A percentile compares a stretch with the other conserved stretches of the same genome.
These are phyloP conservation scores for Psidium guajava DNA, from an alignment of 345 rosid species.

Conservation along the genomic window DNA sequence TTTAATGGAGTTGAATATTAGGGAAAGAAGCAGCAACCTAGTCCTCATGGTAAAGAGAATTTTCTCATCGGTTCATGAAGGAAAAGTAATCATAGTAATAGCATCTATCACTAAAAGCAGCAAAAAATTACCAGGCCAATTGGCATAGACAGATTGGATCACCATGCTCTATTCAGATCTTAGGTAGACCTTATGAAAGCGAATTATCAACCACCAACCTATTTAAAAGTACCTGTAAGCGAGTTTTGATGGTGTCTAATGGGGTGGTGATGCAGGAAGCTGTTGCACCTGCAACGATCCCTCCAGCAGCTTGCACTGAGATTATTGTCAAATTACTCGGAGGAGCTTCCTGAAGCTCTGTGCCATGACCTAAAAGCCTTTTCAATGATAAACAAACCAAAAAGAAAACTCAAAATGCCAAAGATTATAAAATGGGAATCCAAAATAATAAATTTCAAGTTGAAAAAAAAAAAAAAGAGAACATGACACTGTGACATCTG, in stretches of 20 bases:
- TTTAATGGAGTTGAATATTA: not conserved
- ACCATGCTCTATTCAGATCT: not conserved
- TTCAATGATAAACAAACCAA: not conserved
- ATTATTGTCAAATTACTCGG: constrained; percentile 47
- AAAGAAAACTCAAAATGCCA: not conserved
- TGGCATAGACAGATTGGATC: not conserved
- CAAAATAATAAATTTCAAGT: not conserved
- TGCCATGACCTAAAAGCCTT: constrained; percentile 60
- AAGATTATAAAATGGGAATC: not conserved
- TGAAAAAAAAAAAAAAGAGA: not conserved
- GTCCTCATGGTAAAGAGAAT: not conserved
- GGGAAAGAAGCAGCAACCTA: not conserved
- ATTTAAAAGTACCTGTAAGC: constrained; percentile 59
- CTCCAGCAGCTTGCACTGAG: constrained; percentile 85
- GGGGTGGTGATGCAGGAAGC: constrained; percentile 94
- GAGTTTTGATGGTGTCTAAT: constrained; percentile 91
- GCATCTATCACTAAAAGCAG: not conserved
- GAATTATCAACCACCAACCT: not conserved
- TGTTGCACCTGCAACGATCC: constrained; percentile 88
- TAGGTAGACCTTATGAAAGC: not conserved
- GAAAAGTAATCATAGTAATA: not conserved
- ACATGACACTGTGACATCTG: not conserved
- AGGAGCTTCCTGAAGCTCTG: constrained; percentile 26
- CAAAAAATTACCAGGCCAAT: not conserved
- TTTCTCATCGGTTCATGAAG: not conserved